Conservation (phyloP, 176 grass and related monocot genomes). For the Triticum urartu region DNA sequence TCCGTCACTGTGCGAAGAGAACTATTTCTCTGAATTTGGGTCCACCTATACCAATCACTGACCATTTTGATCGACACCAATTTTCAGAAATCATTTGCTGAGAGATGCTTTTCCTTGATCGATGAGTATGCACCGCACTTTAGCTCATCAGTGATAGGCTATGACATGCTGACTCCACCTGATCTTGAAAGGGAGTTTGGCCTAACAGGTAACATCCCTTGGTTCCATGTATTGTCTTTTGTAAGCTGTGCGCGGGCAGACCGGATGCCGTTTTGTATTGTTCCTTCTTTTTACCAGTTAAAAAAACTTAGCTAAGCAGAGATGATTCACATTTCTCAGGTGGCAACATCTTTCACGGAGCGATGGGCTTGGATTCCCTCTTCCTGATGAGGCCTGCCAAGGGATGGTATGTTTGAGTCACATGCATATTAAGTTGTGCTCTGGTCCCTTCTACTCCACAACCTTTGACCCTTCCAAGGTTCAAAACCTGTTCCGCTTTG, state of each 20-base stretch:
- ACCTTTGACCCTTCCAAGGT: not conserved
- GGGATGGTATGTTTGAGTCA: constrained; percentile 64
- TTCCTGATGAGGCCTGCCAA: constrained; percentile 93
- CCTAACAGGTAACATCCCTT: constrained; percentile 60
- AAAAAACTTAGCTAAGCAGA: constrained; percentile 16
- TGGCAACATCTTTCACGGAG: constrained; percentile 94
- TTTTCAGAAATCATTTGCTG: constrained; percentile 87
- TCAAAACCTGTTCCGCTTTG: not conserved
- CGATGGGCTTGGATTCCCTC: constrained; percentile 92
- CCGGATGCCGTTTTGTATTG: not conserved
- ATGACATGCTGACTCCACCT: constrained; percentile 93
- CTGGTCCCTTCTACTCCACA: not conserved
- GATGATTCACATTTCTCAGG: constrained; percentile 45
- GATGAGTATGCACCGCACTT: constrained; percentile 92
- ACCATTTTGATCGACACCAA: constrained; percentile 24
- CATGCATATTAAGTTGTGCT: not conserved
- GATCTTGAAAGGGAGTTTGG: constrained; percentile 98
- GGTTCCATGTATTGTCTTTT: not conserved
- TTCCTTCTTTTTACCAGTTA: not conserved
- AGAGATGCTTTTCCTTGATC: constrained; percentile 94
- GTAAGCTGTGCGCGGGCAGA: not conserved
- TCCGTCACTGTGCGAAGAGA: not conserved
- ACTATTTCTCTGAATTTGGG: constrained; percentile 16
- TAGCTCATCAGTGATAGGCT: constrained; percentile 82
- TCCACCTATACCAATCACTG: not conserved